These are phyloP conservation scores for Papiliotrema nemorosa DNA, from an alignment of 1,284 basidiomycete genomes.

Conservation along the genomic window DNA sequence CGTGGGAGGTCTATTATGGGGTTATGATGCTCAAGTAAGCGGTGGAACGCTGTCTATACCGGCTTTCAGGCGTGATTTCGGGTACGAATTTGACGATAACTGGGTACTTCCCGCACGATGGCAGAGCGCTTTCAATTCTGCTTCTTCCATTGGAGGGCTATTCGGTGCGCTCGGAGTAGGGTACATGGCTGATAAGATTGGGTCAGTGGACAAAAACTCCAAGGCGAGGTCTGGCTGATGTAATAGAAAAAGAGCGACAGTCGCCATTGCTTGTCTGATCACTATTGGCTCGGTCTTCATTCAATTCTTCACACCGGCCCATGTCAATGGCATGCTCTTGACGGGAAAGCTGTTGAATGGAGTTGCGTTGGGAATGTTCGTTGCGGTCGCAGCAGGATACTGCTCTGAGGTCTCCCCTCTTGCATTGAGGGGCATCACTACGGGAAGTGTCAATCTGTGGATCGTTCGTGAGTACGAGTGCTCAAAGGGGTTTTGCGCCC, in stretches of 20 bases:
- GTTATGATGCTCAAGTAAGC: constrained; percentile 19
- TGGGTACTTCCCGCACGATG: constrained; percentile 16
- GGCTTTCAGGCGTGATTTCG: constrained; percentile 16
- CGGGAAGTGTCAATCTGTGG: constrained; percentile 17
- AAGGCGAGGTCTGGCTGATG: neutral
- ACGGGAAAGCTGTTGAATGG: constrained; percentile 23
- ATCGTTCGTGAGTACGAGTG: constrained; percentile 12
- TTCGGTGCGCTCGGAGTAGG: constrained; percentile 16
- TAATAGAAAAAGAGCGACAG: constrained; percentile 12
- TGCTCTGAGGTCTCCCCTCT: constrained; percentile 11
- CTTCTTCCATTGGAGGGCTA: constrained; percentile 16
- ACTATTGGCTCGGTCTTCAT: constrained; percentile 16
- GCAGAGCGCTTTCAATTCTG: constrained; percentile 21
- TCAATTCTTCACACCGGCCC: constrained; percentile 19
- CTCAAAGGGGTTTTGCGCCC: too few relatives aligned
- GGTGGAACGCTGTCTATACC: constrained; percentile 18
- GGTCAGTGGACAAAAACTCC: constrained; percentile 7
- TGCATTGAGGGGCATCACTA: constrained; percentile 13
- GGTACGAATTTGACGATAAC: constrained; percentile 2
- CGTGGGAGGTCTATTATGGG: constrained; percentile 17
- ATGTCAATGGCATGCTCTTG: constrained; percentile 17
- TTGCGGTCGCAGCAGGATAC: constrained; percentile 13
- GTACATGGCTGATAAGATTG: constrained; percentile 15
- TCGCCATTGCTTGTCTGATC: constrained; percentile 13
- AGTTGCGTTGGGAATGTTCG: constrained; percentile 16